A percentile compares a stretch with the other conserved stretches of the same genome.
These are phyloP conservation scores for Beauveria sp. DNA, from an alignment of 2,329 filamentous ascomycete species.

Conservation along the genomic window DNA sequence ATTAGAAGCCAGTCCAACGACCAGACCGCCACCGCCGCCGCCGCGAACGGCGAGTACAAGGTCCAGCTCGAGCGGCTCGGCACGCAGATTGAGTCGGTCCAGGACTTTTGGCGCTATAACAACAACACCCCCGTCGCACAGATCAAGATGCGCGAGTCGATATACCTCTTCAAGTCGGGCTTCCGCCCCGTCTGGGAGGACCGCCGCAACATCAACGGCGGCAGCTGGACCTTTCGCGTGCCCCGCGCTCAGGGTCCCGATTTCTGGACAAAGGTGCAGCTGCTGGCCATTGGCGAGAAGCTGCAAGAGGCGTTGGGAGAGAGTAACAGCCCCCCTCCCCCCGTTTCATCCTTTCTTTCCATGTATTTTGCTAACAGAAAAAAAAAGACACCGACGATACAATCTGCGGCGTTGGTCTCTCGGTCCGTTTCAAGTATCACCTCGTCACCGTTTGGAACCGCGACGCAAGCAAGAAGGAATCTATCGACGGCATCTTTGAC, in stretches of 20 bases:
- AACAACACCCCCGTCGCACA: slow-evolving; percentile 73
- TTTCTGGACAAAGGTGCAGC: slow-evolving; percentile 74
- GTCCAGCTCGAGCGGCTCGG: slow-evolving; percentile 54
- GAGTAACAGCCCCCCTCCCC: slow-evolving; percentile 39
- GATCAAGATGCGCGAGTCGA: slow-evolving; percentile 68
- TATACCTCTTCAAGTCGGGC: slow-evolving; percentile 73
- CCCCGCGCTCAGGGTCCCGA: slow-evolving; percentile 65
- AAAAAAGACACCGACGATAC: slow-evolving; percentile 55
- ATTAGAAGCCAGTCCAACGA: slow-evolving; percentile 34
- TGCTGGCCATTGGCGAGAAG: slow-evolving; percentile 77
- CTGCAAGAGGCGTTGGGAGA: slow-evolving; percentile 66
- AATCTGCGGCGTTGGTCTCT: slow-evolving; percentile 82
- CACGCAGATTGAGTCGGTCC: slow-evolving; percentile 65
- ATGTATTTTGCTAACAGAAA: not conserved
- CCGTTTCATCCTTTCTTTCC: not conserved
- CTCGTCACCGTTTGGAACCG: slow-evolving; percentile 93
- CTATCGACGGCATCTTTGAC: slow-evolving; percentile 65
- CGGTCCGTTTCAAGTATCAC: slow-evolving; percentile 81
- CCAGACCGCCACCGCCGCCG: slow-evolving; percentile 27
- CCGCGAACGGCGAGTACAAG: slow-evolving; percentile 38
- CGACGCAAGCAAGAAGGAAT: slow-evolving; percentile 70
- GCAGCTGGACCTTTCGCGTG: slow-evolving; percentile 88
- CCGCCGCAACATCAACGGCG: slow-evolving; percentile 74
- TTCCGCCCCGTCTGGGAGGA: slow-evolving; percentile 79
- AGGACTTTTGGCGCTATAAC: slow-evolving; percentile 78